These are phyloP conservation scores for Hirschfeldia incana DNA, from an alignment of 345 rosid genomes.

Conservation along the genomic window DNA sequence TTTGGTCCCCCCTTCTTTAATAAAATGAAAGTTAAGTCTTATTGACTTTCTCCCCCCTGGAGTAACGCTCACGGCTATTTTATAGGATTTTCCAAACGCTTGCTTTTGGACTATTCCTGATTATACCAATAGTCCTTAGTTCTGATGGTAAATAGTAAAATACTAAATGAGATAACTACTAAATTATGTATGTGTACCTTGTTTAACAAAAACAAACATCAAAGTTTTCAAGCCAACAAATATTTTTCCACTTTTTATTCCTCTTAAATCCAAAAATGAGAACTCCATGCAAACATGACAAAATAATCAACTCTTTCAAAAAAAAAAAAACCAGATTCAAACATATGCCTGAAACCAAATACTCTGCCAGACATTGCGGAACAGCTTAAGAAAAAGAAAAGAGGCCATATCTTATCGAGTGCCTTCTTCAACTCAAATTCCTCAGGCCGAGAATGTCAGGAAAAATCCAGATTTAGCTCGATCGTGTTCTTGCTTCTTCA, in stretches of 20 bases:
- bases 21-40: neutral
- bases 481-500: conserved; percentile 63
- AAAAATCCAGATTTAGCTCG: conserved; percentile 58
- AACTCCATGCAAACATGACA: conserved; percentile 7
- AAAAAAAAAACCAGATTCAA: no score
- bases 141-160: neutral
- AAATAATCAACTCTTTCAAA: neutral
- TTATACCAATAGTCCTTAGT: neutral
- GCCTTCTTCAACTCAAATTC: conserved; percentile 11
- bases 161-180: neutral
- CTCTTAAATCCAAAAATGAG: conserved; percentile 13
- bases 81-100: neutral
- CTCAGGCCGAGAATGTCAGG: conserved; percentile 55
- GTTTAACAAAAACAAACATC: neutral
- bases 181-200: neutral
- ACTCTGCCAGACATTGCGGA: conserved; percentile 6
- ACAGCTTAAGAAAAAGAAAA: neutral
- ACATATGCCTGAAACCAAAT: conserved; percentile 13
- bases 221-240: neutral
- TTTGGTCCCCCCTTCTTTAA: neutral
- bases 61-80: neutral
- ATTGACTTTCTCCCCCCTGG: neutral
- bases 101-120: neutral
- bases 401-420: neutral
- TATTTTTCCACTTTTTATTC: neutral